Evolutionary conservation across 139 green algal species (phyloP), one percentile per base, ranked within the genome.

Genomic region (Diplosphaera chodatii): DNA sequence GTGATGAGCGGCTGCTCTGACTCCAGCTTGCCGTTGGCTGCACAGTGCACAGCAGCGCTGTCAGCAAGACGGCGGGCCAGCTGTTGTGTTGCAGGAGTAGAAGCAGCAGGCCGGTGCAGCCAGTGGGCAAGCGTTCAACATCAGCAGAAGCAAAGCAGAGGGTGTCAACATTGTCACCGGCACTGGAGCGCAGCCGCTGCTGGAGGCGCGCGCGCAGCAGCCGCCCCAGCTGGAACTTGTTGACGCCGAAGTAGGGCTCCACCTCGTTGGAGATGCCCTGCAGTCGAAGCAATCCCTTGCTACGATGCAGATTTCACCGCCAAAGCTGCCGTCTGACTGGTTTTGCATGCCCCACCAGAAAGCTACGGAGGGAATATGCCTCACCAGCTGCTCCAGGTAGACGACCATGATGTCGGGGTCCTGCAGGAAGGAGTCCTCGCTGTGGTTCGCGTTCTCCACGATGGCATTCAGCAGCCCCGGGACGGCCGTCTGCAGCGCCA

Each of bases 331-430:
- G 30, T n/a, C 32, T n/a, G n/a, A n/a, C n/a, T n/a, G n/a, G n/a
- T n/a, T n/a, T n/a, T n/a, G n/a, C n/a, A n/a, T n/a, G n/a, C n/a
- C n/a, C n/a, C n/a, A n/a, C n/a, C n/a, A n/a, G n/a, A n/a, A n/a
- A n/a, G n/a, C n/a, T n/a, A n/a, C n/a, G n/a, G n/a, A n/a, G n/a
- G n/a, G n/a, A n/a, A n/a, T n/a, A n/a, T n/a, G n/a, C n/a, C 64
- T 16, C 21, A 72, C 67, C 67, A 72, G 59, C 40, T 72, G 67
- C 67, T 72, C 67, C 25, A 72, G 67, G 40, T 72, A 72, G 40
- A 72, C 67, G 33, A 72, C 67, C 32, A 64, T 41, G 28, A 72
- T 72, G 40, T 72, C 62, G 33, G 40, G 59, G 67, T 72, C 67
- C 32, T 41, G 62, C 25, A 72, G 40, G 40, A 72, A 72, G 28